Evolutionary conservation across 2,329 filamentous ascomycete species (phyloP).

Genomic region (Coniochaeta sp.): DNA sequence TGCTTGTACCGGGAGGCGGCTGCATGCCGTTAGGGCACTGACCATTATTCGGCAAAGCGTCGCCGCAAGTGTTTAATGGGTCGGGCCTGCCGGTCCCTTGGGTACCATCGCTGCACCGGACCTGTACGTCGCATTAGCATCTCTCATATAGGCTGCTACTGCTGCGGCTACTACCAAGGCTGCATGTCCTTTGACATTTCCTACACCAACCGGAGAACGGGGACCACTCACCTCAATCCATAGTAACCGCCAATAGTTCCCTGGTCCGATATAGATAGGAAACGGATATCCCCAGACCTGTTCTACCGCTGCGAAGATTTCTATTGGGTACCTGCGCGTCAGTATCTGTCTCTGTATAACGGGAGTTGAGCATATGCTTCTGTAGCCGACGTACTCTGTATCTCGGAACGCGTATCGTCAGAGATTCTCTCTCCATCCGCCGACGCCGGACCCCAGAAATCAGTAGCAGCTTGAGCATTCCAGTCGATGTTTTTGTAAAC

Average conservation of each 20-base stretch:
- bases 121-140: not conserved
- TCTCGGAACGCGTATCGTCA: not conserved
- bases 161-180: not conserved
- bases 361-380: not conserved
- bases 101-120: constrained; percentile 1
- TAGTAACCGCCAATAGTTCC: not conserved
- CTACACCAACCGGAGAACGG: not conserved
- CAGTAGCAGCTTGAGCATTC: not conserved
- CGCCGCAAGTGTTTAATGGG: not conserved
- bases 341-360: constrained; percentile 1
- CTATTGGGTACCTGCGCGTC: not conserved
- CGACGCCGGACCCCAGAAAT: constrained; percentile 1
- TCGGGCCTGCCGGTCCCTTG: not conserved
- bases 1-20: not conserved
- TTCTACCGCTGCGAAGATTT: not conserved
- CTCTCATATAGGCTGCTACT: not conserved
- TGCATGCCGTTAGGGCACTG: not conserved
- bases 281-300: not conserved
- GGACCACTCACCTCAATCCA: constrained; percentile 2
- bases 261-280: constrained; percentile 2
- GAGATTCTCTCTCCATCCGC: not conserved
- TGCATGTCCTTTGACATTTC: no score
- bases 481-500: constrained; percentile 3
- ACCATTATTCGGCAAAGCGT: not conserved
- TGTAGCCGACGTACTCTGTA: not conserved